Base-by-base conservation (phyloP, 371 early-diverging fungal species). In the Zychaea mexicana region DNA sequence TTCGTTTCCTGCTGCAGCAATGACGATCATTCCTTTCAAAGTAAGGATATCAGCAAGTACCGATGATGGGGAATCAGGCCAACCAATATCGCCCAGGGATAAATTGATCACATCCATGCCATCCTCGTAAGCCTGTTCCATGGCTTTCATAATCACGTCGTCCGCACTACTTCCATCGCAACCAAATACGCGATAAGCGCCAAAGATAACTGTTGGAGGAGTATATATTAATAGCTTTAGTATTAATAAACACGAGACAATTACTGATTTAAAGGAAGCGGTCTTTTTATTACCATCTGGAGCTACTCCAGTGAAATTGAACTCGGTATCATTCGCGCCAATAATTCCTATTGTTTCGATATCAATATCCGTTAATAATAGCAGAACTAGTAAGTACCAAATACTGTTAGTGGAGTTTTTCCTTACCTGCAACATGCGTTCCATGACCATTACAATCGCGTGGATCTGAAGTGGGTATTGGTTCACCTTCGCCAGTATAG, bases 121-220 rank as follows among this genome's bases (percentile, higher is more conserved):
- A 64, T 92, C 94, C 0, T 71, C 64, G 61, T 80, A 86, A 0
- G 94, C 94, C 6, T 28, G 66, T 57, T 88, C 89, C 78, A 94
- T 80, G 0, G 92, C 94, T 42, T 81, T 81, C 62, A 91, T 77
- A 7, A 94, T 83, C 7, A 90, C 77, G 62, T 92, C 93, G 52
- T 86, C 86, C 0, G 87, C 78, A n/a, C 90, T 86, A 53, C 82
- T 81, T 7, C 90, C 93, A 2, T 70, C 65, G 70, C 94, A 95
- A 24, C 93, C 92, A 76, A 94, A 92, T 0, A 90, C 83, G 33
- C 90, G 72, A 62, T 90, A 91, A 2, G 84, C 88, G 8, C 89
- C 90, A 53, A 90, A 68, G 0, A 82, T 89, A 2, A 72, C 83
- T 78, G 66, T 33, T 39, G 27, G 21, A 64, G 22, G 39, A 56